Evolutionary conservation across 2,329 filamentous ascomycete genomes (phyloP).

Genomic region (Sporothrix euskadiensis): DNA sequence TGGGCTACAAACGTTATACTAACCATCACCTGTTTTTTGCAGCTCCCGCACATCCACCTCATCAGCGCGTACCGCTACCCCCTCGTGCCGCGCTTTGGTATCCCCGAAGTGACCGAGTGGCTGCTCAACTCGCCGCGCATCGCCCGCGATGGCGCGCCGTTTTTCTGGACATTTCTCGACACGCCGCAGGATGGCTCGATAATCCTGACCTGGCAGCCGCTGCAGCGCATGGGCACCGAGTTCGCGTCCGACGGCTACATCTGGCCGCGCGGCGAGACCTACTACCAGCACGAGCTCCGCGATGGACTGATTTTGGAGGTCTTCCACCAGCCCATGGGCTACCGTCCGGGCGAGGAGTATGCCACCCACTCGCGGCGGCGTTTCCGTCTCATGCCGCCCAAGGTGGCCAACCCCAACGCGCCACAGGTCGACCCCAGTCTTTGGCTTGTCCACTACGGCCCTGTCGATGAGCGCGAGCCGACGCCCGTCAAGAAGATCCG

Average conservation of each 20-base stretch:
- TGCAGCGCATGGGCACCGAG: conserved; percentile 66
- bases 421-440: conserved; percentile 75
- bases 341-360: conserved; percentile 67
- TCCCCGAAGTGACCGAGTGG: conserved; percentile 79
- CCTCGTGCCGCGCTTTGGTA: conserved; percentile 66
- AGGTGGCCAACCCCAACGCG: conserved; percentile 65
- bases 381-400: conserved; percentile 77
- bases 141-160: conserved; percentile 77
- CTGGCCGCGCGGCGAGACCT: conserved; percentile 80
- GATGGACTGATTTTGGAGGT: conserved; percentile 79
- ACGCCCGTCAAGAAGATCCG: conserved; percentile 69
- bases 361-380: conserved; percentile 78
- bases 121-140: conserved; percentile 81
- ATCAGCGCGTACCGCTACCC: conserved; percentile 83
- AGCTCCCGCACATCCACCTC: conserved; percentile 89
- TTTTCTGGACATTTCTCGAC: conserved; percentile 92
- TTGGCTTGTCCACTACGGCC: conserved; percentile 89
- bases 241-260: conserved; percentile 92
- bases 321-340: conserved; percentile 79
- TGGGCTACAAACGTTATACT: background rate
- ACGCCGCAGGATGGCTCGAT: conserved; percentile 78
- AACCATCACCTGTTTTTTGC: conserved; percentile 16
- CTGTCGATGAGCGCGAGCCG: conserved; percentile 70
- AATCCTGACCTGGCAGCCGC: conserved; percentile 85
- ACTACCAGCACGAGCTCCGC: conserved; percentile 71